Base-by-base conservation (phyloP, 148 eudicot genomes). In the Camellia granthamiana region DNA sequence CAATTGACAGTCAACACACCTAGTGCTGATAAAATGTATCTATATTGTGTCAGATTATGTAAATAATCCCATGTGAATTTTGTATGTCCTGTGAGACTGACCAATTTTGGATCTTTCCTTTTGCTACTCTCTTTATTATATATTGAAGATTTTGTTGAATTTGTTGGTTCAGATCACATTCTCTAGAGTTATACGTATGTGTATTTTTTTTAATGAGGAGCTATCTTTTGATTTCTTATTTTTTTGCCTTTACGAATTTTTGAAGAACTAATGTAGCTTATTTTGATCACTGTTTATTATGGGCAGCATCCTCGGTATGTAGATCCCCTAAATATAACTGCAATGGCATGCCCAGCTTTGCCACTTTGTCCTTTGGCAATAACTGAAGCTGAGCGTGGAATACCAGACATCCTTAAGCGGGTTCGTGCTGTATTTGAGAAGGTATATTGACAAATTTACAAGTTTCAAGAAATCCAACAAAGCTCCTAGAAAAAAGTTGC, bases 331-430 rank as follows among this genome's bases (percentile, higher is more conserved):
- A 96, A 96, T 81, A 16, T 96, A 69, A 96, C 99, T 74, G 90
- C 99, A 55, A 96, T 96, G 99, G 98, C 98, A 8, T 96, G 98
- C 85, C 99, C 99, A 64, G 98, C 99, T 78, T 72, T 96, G 63
- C 99, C 99, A 30, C 90, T 96, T 59, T 96, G 99, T 82, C 99
- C 99, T 56, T 81, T 96, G 59, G 99, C 99, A 76, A 96, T 93
- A 81, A 87, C 99, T 82, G 99, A 96, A 90, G 99, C 97, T 74
- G 98, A 93, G 84, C 93, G 98, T 73, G 99, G 99, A 84, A 91
- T 88, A 68, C 98, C 99, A 46, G 97, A 92, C 86, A 82, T 96
- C 56, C 91, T 96, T 81, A 96, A 96, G 88, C 88, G 95, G 61
- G 86, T 96, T 63, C 88, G 99, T 79, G 91, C 91, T 79, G 91